phyloP scores from a whole-genome alignment of 805 yeast genomes.

The Wickerhamiella cacticola region DNA sequence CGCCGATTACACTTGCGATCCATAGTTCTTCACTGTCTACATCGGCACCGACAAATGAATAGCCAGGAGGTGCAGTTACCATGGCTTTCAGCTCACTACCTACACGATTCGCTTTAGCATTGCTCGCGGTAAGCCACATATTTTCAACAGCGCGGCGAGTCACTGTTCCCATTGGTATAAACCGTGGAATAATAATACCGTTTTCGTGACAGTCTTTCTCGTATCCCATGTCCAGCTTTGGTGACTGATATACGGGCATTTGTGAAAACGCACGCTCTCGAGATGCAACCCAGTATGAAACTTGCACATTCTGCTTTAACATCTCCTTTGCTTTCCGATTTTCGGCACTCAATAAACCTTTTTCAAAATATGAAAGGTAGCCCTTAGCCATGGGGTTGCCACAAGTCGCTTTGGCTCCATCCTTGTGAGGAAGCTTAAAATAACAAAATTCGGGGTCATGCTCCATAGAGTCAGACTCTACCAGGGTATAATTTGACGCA shows the following conservation, averaged over 20 bases:
- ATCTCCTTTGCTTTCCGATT: slow-evolving; percentile 66
- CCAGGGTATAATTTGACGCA: slow-evolving; percentile 30
- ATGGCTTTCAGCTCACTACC: slow-evolving; percentile 91
- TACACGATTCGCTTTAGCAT: slow-evolving; percentile 70
- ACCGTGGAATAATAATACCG: slow-evolving; percentile 76
- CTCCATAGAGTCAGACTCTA: too few relatives aligned
- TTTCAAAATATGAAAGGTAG: slow-evolving; percentile 59
- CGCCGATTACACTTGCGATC: slow-evolving; percentile 95
- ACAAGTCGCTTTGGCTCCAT: slow-evolving; percentile 63
- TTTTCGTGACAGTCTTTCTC: slow-evolving; percentile 21
- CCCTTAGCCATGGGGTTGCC: slow-evolving; percentile 68
- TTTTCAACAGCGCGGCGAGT: slow-evolving; percentile 94
- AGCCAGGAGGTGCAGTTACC: slow-evolving; percentile 77
- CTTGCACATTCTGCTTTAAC: slow-evolving; percentile 58
- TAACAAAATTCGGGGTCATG: too few relatives aligned
- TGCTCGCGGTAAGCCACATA: slow-evolving; percentile 96
- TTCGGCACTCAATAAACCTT: slow-evolving; percentile 58
- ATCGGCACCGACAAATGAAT: slow-evolving; percentile 93
- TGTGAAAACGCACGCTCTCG: slow-evolving; percentile 75
- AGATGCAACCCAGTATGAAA: slow-evolving; percentile 88
- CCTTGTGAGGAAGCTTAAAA: slow-evolving; percentile 80
- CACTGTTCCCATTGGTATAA: slow-evolving; percentile 90
- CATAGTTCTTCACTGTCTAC: slow-evolving; percentile 97
- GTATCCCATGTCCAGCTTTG: slow-evolving; percentile 20
- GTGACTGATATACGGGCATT: slow-evolving; percentile 55